Percentiles rank a stretch among this genome's conserved stretches.
Conservation (phyloP, 208 protist species). For the Wallacemonas collosoma region DNA sequence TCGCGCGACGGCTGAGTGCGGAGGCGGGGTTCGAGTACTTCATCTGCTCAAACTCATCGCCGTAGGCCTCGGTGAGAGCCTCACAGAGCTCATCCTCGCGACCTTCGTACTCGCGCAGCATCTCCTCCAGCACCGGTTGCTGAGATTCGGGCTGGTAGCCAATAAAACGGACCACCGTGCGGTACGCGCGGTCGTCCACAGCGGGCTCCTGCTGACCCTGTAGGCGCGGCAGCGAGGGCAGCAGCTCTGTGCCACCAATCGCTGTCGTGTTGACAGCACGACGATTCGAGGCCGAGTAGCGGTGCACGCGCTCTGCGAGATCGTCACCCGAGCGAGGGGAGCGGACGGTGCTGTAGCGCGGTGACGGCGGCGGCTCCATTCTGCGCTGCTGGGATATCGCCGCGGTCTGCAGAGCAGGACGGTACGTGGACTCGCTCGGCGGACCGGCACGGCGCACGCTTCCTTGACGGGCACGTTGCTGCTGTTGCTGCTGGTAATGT, state of each 20-base stretch:
- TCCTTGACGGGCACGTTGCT: constrained; percentile 8
- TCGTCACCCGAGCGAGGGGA: constrained; percentile 24
- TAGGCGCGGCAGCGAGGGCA: constrained; percentile 61
- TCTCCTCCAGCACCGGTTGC: constrained; percentile 40
- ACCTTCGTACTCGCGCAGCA: constrained; percentile 65
- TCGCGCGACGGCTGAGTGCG: constrained; percentile 6
- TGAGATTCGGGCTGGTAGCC: constrained; percentile 48
- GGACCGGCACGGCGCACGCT: neutral
- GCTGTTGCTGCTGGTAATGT: constrained; percentile 9
- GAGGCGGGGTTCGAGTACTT: constrained; percentile 24
- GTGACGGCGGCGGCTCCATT: constrained; percentile 15
- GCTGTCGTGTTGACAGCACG: constrained; percentile 6
- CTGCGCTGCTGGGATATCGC: constrained; percentile 8
- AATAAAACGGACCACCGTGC: constrained; percentile 75
- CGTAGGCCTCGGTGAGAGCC: constrained; percentile 57
- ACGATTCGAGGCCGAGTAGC: constrained; percentile 21
- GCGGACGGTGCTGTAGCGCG: constrained; percentile 30
- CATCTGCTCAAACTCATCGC: constrained; percentile 58
- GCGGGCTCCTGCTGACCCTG: constrained; percentile 45
- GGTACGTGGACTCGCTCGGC: neutral
- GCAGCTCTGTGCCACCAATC: constrained; percentile 76
- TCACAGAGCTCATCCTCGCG: constrained; percentile 70
- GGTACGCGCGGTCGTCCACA: constrained; percentile 40
- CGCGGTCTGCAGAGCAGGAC: neutral
- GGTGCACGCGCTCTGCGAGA: constrained; percentile 19